These are phyloP conservation scores for Chlorella ohadii DNA, from an alignment of 139 green algal genomes.

Conservation along the genomic window DNA sequence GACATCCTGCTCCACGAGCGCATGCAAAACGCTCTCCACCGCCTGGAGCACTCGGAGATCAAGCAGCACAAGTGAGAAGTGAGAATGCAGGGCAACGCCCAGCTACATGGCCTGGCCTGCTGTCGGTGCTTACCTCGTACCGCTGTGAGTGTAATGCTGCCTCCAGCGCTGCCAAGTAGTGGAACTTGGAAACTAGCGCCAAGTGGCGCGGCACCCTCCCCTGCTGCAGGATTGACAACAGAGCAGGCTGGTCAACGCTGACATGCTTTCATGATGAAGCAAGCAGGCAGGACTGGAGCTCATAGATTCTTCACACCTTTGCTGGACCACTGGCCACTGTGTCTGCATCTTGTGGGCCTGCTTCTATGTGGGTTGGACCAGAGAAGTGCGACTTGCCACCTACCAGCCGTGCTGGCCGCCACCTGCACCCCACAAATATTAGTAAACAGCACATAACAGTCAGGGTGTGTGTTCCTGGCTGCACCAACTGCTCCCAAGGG, in stretches of 20 bases:
- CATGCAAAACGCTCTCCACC: conserved; percentile 83
- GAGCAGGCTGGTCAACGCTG: too few species aligned
- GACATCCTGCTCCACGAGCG: conserved; percentile 74
- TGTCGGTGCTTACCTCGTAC: conserved; percentile 61
- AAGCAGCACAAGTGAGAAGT: background rate
- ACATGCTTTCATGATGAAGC: too few species aligned
- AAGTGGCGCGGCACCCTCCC: conserved; percentile 78
- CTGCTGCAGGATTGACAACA: too few species aligned
- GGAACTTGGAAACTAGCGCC: conserved; percentile 62
- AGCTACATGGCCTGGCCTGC: too few species aligned
- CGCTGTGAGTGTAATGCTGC: conserved; percentile 69
- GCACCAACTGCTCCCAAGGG: background rate
- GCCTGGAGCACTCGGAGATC: conserved; percentile 6
- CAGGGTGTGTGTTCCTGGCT: background rate
- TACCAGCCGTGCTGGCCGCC: background rate
- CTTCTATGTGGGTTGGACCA: background rate
- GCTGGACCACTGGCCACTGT: background rate
- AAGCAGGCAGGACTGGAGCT: background rate
- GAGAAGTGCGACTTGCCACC: background rate
- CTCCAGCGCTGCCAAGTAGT: conserved; percentile 82
- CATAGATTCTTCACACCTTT: background rate
- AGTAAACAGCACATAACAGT: background rate
- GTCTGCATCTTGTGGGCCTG: background rate
- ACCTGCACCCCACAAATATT: background rate
- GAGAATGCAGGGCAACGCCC: background rate